Evolutionary conservation across 75 land plant genomes (phyloP).

Genomic region (Pseudotsuga menziesii): DNA sequence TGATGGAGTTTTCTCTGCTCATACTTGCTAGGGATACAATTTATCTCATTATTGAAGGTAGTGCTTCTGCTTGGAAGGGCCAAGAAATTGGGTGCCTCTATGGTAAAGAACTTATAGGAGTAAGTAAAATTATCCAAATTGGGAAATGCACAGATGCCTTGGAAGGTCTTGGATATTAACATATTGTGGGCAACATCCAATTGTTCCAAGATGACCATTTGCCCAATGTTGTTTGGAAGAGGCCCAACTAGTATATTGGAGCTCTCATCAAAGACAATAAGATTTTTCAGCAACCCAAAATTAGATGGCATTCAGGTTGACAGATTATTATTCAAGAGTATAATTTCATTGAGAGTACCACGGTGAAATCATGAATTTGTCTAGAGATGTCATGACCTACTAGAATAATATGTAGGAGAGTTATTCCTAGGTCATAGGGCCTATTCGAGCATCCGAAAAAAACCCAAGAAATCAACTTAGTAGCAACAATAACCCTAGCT

Average conservation of each 20-base stretch:
- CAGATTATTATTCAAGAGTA: no score
- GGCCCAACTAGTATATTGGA: constrained; percentile 28
- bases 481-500: no score
- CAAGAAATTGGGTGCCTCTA: constrained; percentile 46
- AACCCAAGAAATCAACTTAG: no score
- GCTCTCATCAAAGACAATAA: constrained; percentile 38
- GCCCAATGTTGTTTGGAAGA: constrained; percentile 29
- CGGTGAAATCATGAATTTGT: no score
- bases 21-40: constrained; percentile 45
- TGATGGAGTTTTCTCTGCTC: no score
- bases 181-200: constrained; percentile 65
- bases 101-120: constrained; percentile 67
- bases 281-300: constrained; percentile 18
- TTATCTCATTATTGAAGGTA: constrained; percentile 26
- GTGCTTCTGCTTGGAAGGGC: constrained; percentile 16
- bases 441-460: no score
- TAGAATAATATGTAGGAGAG: no score
- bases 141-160: no score
- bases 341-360: no score
- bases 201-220: constrained; percentile 46
- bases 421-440: no score
- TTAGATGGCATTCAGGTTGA: constrained; percentile 20
- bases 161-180: constrained; percentile 60
- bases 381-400: no score
- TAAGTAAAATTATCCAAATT: constrained; percentile 47